These are phyloP conservation scores for Kwoniella sp. DNA, from an alignment of 768 basidiomycete genomes.

Conservation along the genomic window DNA sequence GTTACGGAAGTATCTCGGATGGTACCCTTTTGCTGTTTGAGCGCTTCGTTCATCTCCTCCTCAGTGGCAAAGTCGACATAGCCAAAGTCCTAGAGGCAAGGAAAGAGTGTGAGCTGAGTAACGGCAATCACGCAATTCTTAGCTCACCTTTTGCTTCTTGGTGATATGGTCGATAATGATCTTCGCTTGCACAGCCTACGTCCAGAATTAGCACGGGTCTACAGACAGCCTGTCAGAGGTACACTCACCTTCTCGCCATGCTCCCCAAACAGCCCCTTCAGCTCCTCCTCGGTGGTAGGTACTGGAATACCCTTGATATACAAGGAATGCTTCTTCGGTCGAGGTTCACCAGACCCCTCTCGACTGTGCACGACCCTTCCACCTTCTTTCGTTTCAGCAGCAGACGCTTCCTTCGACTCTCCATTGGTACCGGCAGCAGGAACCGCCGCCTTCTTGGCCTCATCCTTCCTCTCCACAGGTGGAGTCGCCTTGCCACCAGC, in stretches of 20 bases:
- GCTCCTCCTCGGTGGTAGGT: constrained; percentile 39
- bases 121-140: neutral
- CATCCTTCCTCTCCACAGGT: constrained; percentile 8
- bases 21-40: constrained; percentile 69
- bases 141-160: constrained; percentile 42
- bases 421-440: constrained; percentile 58
- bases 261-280: constrained; percentile 34
- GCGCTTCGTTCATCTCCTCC: constrained; percentile 75
- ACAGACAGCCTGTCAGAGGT: neutral
- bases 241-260: constrained; percentile 35
- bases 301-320: constrained; percentile 46
- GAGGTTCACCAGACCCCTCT: constrained; percentile 9
- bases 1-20: constrained; percentile 43
- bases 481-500: constrained; percentile 10
- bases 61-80: constrained; percentile 92
- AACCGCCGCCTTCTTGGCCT: constrained; percentile 26
- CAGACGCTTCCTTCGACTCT: constrained; percentile 48
- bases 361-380: constrained; percentile 17
- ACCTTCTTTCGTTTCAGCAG: constrained; percentile 56
- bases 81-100: constrained; percentile 61
- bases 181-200: constrained; percentile 44
- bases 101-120: neutral
- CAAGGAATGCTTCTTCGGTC: constrained; percentile 40
- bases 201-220: constrained; percentile 53
- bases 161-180: constrained; percentile 37